A percentile compares a stretch with the other conserved stretches of the same genome.
Conservation (phyloP, 176 grass and related monocot genomes). For the Hordeum marinum region DNA sequence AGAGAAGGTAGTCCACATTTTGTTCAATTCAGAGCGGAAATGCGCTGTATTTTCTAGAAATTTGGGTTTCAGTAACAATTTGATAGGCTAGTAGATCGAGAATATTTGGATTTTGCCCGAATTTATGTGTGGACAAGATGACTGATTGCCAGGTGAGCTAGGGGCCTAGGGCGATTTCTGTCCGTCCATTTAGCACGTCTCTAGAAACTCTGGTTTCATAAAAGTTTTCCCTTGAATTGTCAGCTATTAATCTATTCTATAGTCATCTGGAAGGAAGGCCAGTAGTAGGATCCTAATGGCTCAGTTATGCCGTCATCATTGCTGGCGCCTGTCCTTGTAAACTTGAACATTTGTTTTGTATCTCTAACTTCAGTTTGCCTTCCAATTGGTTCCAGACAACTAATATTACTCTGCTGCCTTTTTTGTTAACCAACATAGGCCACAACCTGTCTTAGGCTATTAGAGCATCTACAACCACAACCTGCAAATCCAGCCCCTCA, state of each 20-base stretch:
- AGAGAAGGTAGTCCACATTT: not conserved
- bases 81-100: not conserved
- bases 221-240: not conserved
- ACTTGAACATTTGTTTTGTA: constrained; percentile 1
- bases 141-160: not conserved
- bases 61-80: not conserved
- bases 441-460: no score
- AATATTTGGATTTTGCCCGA: constrained; percentile 1
- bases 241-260: not conserved
- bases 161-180: not conserved
- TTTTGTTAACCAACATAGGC: not conserved
- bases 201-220: not conserved
- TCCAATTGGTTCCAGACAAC: not conserved
- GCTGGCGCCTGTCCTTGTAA: not conserved
- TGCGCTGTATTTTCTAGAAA: constrained; percentile 21
- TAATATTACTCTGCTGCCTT: not conserved
- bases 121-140: not conserved
- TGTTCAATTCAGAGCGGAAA: not conserved
- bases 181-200: not conserved
- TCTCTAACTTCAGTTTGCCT: not conserved
- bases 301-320: not conserved
- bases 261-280: not conserved
- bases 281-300: not conserved
- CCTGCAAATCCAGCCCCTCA: no score
- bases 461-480: no score